These are phyloP conservation scores for Podila epigama DNA, from an alignment of 192 early-diverging fungal genomes.

Conservation along the genomic window DNA sequence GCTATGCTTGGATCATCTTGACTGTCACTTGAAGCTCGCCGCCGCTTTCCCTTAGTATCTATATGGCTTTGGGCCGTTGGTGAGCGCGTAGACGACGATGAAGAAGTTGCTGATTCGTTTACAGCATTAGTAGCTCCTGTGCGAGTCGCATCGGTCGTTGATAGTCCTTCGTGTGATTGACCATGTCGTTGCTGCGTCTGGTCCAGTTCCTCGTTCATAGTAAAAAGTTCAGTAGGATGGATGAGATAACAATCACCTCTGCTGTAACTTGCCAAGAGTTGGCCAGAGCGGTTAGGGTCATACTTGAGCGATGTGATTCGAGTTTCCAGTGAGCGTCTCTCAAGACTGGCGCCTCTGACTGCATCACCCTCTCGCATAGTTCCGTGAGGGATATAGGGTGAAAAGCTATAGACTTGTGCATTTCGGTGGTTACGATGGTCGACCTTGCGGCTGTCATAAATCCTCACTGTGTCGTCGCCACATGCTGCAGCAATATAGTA, in stretches of 20 bases:
- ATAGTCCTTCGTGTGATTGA: neutral
- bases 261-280: slow-evolving; percentile 53
- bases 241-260: slow-evolving; percentile 44
- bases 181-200: neutral
- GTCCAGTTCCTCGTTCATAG: neutral
- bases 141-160: neutral
- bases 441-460: slow-evolving; percentile 52
- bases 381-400: slow-evolving; percentile 27
- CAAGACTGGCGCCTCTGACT: neutral
- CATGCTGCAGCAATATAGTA: slow-evolving; percentile 57
- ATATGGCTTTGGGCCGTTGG: too few relatives aligned
- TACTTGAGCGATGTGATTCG: slow-evolving; percentile 52
- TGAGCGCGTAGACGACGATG: neutral
- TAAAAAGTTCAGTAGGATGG: slow-evolving; percentile 19
- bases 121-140: too few relatives aligned
- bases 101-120: too few relatives aligned
- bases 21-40: neutral
- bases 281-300: slow-evolving; percentile 49
- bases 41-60: slow-evolving; percentile 23
- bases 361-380: slow-evolving; percentile 11
- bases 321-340: slow-evolving; percentile 6
- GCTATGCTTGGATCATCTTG: neutral
- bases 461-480: slow-evolving; percentile 55
- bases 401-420: slow-evolving; percentile 49
- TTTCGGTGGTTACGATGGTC: slow-evolving; percentile 14